Evolutionary conservation across 1,139 yeast species (phyloP).

Genomic region (Geotrichum restrictum): DNA sequence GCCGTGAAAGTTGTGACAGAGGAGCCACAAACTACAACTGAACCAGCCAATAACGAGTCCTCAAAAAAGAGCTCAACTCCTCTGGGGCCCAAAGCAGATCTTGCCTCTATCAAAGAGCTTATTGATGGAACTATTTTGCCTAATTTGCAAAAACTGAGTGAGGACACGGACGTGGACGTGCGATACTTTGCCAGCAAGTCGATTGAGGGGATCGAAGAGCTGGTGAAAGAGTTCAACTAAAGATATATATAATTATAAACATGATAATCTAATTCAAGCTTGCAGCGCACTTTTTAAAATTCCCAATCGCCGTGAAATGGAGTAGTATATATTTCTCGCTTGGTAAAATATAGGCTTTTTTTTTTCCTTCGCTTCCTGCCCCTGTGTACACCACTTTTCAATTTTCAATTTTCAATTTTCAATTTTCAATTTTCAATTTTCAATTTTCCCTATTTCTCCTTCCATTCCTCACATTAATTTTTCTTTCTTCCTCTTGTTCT

Average conservation of each 20-base stretch:
- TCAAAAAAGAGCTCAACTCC: conserved; percentile 9
- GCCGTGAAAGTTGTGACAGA: conserved; percentile 13
- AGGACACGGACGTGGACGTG: conserved; percentile 84
- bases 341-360: neutral
- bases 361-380: neutral
- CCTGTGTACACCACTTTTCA: neutral
- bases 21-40: conserved; percentile 25
- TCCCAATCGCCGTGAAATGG: neutral
- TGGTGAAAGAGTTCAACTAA: conserved; percentile 4
- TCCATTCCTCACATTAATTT: conserved; percentile 3
- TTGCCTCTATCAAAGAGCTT: conserved; percentile 37
- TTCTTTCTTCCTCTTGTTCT: neutral
- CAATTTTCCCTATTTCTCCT: neutral
- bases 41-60: neutral
- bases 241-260: neutral
- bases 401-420: neutral
- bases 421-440: neutral
- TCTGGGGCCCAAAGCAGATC: conserved; percentile 21
- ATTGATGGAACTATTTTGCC: conserved; percentile 58
- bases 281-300: neutral
- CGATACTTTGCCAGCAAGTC: conserved; percentile 72
- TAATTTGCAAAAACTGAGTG: conserved; percentile 56
- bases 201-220: conserved; percentile 33
- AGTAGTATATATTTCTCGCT: neutral
- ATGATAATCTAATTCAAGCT: neutral